Base-by-base conservation (phyloP, 139 green algal species). In the Eudorina sp. region DNA sequence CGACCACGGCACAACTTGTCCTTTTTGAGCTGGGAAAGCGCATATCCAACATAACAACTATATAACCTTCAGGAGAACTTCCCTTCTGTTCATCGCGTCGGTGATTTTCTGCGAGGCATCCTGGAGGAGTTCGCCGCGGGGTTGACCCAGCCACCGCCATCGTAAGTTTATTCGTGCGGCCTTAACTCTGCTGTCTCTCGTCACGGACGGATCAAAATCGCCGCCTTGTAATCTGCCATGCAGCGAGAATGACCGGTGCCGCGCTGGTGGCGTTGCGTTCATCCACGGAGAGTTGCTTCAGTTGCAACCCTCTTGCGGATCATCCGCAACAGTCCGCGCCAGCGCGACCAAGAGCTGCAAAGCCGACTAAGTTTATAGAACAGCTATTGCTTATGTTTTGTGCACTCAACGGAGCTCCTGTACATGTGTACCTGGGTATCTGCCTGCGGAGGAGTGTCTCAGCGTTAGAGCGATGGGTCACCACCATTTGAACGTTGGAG, bases 361-460 rank as follows among this genome's bases (percentile, higher is more conserved):
- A 40, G 70, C 40, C 41, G 70, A 79, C 70, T 79, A 55, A 79
- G 62, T n/a, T n/a, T n/a, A n/a, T n/a, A n/a, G n/a, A n/a, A n/a
- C n/a, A n/a, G n/a, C n/a, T n/a, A n/a, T n/a, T n/a, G n/a, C n/a
- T n/a, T n/a, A n/a, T n/a, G n/a, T n/a, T n/a, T n/a, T n/a, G n/a
- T n/a, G n/a, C n/a, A n/a, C n/a, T n/a, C n/a, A n/a, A n/a, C n/a
- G n/a, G n/a, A n/a, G n/a, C n/a, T n/a, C n/a, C n/a, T n/a, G n/a
- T n/a, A n/a, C n/a, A n/a, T n/a, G n/a, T n/a, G n/a, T n/a, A n/a
- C n/a, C n/a, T n/a, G n/a, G n/a, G n/a, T n/a, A n/a, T n/a, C n/a
- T n/a, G n/a, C n/a, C n/a, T n/a, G n/a, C n/a, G n/a, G n/a, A n/a
- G n/a, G n/a, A n/a, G n/a, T n/a, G n/a, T n/a, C n/a, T n/a, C n/a